Percentiles rank a stretch among this genome's conserved stretches.
Conservation (phyloP, 768 basidiomycete genomes). For the Leucogyrophana mollusca region DNA sequence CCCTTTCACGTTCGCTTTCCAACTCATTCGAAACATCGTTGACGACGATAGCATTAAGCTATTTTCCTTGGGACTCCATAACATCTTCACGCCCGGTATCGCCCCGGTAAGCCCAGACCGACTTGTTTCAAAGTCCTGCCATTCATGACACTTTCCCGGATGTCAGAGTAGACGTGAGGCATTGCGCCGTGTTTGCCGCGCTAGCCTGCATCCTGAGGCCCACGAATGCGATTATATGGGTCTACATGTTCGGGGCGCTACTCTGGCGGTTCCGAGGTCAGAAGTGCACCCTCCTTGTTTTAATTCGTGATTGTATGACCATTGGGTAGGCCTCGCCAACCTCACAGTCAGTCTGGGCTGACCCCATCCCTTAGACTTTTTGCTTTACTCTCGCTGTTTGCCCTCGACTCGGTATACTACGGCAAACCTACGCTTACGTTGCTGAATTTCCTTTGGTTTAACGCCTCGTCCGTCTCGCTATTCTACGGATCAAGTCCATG, state of each 20-base stretch:
- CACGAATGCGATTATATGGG: conserved; percentile 87
- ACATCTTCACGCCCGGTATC: conserved; percentile 37
- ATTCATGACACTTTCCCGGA: conserved; percentile 13
- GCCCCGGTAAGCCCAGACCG: background rate
- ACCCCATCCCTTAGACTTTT: conserved; percentile 14
- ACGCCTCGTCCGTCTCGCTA: conserved; percentile 81
- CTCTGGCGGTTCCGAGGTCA: conserved; percentile 51
- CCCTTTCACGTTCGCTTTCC: conserved; percentile 84
- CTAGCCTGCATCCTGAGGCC: conserved; percentile 83
- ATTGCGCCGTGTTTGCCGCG: conserved; percentile 60
- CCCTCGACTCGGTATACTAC: conserved; percentile 73
- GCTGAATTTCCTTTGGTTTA: conserved; percentile 79
- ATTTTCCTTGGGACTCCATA: conserved; percentile 70
- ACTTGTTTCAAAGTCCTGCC: background rate
- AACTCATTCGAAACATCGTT: conserved; percentile 92
- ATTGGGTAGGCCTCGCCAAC: conserved; percentile 44
- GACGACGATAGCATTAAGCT: conserved; percentile 70
- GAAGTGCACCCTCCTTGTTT: conserved; percentile 21
- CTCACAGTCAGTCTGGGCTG: conserved; percentile 4
- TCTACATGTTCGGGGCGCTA: conserved; percentile 53
- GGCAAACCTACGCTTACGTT: conserved; percentile 67
- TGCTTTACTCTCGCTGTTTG: conserved; percentile 31
- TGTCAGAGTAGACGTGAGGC: conserved; percentile 29
- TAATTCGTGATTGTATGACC: conserved; percentile 38
- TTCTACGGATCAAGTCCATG: conserved; percentile 87